Percentiles rank a stretch among this genome's conserved stretches.
phyloP scores from a whole-genome alignment of 768 basidiomycete genomes.

The Phylloporus sp. region DNA sequence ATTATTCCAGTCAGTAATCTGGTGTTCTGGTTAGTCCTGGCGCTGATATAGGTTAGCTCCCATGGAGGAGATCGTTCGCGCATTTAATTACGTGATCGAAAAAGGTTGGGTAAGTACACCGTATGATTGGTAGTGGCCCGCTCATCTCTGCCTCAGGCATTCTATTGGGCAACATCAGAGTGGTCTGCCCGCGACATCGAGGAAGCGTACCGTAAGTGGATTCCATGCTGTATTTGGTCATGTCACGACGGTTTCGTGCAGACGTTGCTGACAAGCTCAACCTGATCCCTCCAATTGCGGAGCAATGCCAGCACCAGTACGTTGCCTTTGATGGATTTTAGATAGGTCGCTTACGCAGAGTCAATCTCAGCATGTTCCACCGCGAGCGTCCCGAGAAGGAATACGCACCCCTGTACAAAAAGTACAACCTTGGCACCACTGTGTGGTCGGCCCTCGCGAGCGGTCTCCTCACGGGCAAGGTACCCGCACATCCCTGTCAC shows the following conservation, averaged over 20 bases:
- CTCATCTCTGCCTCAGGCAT: constrained; percentile 22
- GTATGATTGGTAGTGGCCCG: too few relatives aligned
- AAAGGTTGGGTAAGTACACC: constrained; percentile 36
- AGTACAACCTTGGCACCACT: constrained; percentile 44
- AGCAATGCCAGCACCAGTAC: constrained; percentile 48
- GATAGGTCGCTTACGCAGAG: background rate
- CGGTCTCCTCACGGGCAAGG: constrained; percentile 54
- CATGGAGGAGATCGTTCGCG: constrained; percentile 54
- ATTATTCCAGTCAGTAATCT: constrained; percentile 28
- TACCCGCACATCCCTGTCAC: constrained; percentile 2
- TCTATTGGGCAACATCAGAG: constrained; percentile 50
- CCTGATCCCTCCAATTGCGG: constrained; percentile 45
- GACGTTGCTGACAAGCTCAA: constrained; percentile 48
- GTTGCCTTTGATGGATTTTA: background rate
- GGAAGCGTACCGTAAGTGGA: constrained; percentile 35
- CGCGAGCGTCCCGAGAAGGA: constrained; percentile 53
- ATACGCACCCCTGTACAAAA: constrained; percentile 42
- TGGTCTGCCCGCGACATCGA: constrained; percentile 51
- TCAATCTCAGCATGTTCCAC: constrained; percentile 42
- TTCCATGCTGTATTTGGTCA: background rate
- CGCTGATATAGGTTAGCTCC: constrained; percentile 27
- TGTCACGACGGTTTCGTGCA: constrained; percentile 9
- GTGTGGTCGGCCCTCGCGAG: constrained; percentile 55
- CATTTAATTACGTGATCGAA: constrained; percentile 52
- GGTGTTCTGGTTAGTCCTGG: background rate